These are phyloP conservation scores for Trichosporon coremiiforme DNA, from an alignment of 1,284 basidiomycete genomes.

Conservation along the genomic window DNA sequence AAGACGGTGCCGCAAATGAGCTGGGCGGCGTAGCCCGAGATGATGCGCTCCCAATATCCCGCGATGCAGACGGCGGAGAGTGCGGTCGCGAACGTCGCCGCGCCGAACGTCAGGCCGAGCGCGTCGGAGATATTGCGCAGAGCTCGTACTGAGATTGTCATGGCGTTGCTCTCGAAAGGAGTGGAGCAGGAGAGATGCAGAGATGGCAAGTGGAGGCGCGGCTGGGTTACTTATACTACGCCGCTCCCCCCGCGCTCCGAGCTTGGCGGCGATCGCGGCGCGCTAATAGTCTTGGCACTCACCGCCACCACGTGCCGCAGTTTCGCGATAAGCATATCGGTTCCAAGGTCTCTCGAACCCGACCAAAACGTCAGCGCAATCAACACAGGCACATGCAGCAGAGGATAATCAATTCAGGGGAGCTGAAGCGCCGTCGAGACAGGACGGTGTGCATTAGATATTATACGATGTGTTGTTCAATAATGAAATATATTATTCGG, in stretches of 20 bases:
- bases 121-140: not conserved
- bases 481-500: not conserved
- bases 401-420: too few relatives aligned
- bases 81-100: not conserved
- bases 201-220: too few relatives aligned
- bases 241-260: not conserved
- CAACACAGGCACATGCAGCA: too few relatives aligned
- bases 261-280: constrained; percentile 2
- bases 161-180: not conserved
- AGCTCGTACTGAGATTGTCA: not conserved
- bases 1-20: not conserved
- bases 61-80: not conserved
- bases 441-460: not conserved
- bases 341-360: not conserved
- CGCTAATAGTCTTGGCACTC: not conserved
- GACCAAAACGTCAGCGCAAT: too few relatives aligned
- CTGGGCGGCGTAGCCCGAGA: not conserved
- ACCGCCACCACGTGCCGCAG: constrained; percentile 2
- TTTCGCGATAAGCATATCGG: not conserved
- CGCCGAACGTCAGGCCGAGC: not conserved
- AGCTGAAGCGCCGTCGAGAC: too few relatives aligned
- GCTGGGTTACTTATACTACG: too few relatives aligned
- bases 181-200: not conserved
- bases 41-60: constrained; percentile 2
- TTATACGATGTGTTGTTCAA: not conserved